These are phyloP conservation scores for Fusarium verticillioides DNA, from an alignment of 2,329 filamentous ascomycete genomes.

Conservation along the genomic window DNA sequence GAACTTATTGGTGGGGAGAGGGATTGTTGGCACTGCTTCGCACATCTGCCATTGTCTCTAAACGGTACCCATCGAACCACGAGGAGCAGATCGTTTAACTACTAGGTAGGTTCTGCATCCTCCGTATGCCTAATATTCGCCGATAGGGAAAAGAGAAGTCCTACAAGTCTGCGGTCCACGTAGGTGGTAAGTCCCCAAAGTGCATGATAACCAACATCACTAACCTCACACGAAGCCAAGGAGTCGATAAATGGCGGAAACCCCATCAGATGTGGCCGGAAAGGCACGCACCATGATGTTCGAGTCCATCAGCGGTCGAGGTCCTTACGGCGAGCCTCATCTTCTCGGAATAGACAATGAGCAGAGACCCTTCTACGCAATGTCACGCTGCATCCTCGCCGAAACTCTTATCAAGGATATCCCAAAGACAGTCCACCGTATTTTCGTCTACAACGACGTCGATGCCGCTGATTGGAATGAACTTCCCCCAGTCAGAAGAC, in stretches of 20 bases:
- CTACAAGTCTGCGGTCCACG: not conserved
- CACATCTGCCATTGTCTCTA: not conserved
- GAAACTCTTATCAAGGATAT: slow-evolving; percentile 26
- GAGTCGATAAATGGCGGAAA: not conserved
- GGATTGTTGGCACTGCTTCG: not conserved
- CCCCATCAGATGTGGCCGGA: not conserved
- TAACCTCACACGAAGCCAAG: not conserved
- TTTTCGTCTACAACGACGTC: slow-evolving; percentile 18
- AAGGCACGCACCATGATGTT: slow-evolving; percentile 1
- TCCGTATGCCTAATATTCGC: not conserved
- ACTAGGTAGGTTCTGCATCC: not conserved
- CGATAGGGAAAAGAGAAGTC: not conserved
- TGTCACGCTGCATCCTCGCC: slow-evolving; percentile 4
- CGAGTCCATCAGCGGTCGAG: not conserved
- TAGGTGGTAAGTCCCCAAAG: not conserved
- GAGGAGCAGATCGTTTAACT: not conserved
- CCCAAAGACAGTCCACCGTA: slow-evolving; percentile 2
- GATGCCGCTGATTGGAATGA: not conserved
- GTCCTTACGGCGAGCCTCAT: not conserved
- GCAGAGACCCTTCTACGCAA: not conserved
- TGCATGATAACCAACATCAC: not conserved
- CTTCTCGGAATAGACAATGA: not conserved
- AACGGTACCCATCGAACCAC: not conserved
- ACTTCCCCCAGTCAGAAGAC: not conserved
- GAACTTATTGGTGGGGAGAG: not conserved